Evolutionary conservation across 2,329 filamentous ascomycete species (phyloP).

Genomic region (Byssochlamys sp.): DNA sequence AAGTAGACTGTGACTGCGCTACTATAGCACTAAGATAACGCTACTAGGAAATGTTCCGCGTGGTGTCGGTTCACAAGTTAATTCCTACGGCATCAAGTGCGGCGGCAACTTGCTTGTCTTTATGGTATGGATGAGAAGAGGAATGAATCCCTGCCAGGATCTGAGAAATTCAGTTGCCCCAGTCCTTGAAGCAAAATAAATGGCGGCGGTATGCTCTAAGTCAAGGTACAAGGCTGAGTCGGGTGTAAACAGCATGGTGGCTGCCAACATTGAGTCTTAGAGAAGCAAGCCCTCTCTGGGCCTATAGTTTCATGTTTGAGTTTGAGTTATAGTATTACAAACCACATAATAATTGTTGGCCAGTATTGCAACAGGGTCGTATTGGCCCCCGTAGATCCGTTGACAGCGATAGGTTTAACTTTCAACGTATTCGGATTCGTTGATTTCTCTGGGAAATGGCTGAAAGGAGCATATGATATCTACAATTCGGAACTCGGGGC

Average conservation of each 20-base stretch:
- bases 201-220: background rate
- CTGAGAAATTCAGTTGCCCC: background rate
- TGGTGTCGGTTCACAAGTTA: background rate
- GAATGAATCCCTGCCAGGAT: background rate
- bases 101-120: background rate
- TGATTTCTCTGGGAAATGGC: conserved; percentile 14
- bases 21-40: background rate
- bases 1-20: background rate
- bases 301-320: background rate
- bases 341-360: background rate
- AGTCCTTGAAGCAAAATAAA: background rate
- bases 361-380: background rate
- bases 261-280: background rate
- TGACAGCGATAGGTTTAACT: conserved; percentile 18
- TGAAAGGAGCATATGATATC: conserved; percentile 9
- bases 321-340: background rate
- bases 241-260: background rate
- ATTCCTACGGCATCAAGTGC: background rate
- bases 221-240: background rate
- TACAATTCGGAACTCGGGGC: conserved; percentile 2
- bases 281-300: background rate
- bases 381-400: conserved; percentile 14
- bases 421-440: conserved; percentile 12
- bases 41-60: background rate
- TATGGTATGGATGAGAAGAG: background rate